Evolutionary conservation across 805 yeast genomes (phyloP).

Genomic region (Alloascoidea africana): DNA sequence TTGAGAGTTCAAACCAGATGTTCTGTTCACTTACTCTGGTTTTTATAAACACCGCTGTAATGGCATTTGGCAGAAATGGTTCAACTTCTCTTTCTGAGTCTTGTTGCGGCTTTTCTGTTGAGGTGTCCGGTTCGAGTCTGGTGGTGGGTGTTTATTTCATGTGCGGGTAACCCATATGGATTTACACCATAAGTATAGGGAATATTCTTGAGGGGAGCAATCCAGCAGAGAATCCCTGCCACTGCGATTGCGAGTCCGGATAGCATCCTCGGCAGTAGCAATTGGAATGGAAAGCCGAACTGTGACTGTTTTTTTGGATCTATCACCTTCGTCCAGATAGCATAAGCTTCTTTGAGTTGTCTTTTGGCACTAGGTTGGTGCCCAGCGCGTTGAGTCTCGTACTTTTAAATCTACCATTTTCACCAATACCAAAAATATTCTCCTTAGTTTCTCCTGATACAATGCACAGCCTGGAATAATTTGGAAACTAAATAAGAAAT

Average conservation of each 20-base stretch:
- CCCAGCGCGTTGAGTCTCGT: too few relatives aligned
- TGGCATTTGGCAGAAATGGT: conserved; percentile 4
- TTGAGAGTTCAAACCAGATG: too few relatives aligned
- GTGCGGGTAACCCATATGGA: conserved; percentile 12
- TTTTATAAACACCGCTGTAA: conserved; percentile 4
- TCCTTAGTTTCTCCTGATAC: too few relatives aligned
- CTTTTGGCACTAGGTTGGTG: too few relatives aligned
- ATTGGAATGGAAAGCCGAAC: neutral
- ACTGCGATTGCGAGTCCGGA: conserved; percentile 15
- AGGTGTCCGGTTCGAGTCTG: conserved; percentile 16
- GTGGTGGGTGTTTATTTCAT: conserved; percentile 12
- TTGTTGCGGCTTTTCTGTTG: conserved; percentile 1
- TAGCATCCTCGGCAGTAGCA: conserved; percentile 3
- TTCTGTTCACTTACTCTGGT: too few relatives aligned
- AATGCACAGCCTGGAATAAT: too few relatives aligned
- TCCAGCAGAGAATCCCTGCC: conserved; percentile 15
- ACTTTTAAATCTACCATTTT: too few relatives aligned
- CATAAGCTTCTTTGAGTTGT: too few relatives aligned
- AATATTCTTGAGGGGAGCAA: conserved; percentile 15
- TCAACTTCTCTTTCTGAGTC: neutral
- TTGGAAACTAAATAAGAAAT: too few relatives aligned
- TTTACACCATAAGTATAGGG: conserved; percentile 10
- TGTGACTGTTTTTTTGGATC: neutral
- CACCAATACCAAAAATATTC: too few relatives aligned
- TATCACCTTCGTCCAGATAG: too few relatives aligned